A percentile compares a stretch with the other conserved stretches of the same genome.
phyloP scores from a whole-genome alignment of 352 stramenopile genomes.

The Globisporangium parvum region DNA sequence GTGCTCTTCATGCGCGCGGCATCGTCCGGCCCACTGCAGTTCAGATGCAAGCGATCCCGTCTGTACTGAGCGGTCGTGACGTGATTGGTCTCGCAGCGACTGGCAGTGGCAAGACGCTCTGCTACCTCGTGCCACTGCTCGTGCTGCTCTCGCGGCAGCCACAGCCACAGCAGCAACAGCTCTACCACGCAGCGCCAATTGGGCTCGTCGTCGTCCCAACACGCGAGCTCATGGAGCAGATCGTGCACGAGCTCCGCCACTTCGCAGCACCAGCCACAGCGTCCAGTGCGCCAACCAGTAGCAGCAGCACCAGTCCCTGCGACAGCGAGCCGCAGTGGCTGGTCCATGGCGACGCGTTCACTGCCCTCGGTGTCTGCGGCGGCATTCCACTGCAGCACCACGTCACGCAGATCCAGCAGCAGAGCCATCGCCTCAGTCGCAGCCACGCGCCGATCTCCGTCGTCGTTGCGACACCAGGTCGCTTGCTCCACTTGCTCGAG shows the following conservation, averaged over 20 bases:
- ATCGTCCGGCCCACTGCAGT: conserved; percentile 92
- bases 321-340: conserved; percentile 41
- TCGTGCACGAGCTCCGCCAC: conserved; percentile 70
- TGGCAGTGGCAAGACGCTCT: conserved; percentile 94
- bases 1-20: conserved; percentile 23
- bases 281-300: no score
- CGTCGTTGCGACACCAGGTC: conserved; percentile 51
- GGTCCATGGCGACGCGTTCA: conserved; percentile 6
- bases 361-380: conserved; percentile 42
- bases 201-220: conserved; percentile 93
- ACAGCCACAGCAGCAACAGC: not conserved
- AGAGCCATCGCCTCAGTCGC: conserved; percentile 19
- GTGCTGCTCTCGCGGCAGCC: conserved; percentile 25
- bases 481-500: conserved; percentile 43
- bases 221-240: conserved; percentile 94
- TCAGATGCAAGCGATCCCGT: conserved; percentile 94
- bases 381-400: conserved; percentile 31
- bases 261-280: conserved; percentile 10
- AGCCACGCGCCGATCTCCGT: conserved; percentile 5
- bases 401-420: conserved; percentile 16
- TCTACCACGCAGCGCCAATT: conserved; percentile 20
- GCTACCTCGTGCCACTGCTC: conserved; percentile 93
- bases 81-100: conserved; percentile 92
- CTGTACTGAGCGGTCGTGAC: conserved; percentile 80
- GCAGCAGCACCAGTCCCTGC: not conserved